These are phyloP conservation scores for Wallacemonas sp. DNA, from an alignment of 208 protist genomes.

Conservation along the genomic window DNA sequence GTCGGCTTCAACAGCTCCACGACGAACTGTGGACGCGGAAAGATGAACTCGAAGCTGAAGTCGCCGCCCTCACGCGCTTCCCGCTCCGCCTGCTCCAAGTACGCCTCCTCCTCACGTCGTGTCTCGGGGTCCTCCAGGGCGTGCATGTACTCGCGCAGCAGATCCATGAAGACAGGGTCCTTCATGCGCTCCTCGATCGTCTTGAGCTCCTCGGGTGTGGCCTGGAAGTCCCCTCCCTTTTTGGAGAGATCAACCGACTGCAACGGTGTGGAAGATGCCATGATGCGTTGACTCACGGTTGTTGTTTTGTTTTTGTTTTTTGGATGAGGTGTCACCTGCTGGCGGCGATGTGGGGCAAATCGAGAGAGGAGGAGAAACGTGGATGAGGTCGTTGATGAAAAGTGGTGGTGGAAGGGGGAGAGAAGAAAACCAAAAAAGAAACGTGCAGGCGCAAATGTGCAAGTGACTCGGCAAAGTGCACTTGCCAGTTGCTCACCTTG, in stretches of 20 bases:
- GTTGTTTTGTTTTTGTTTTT: slow-evolving; percentile 21
- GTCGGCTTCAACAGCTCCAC: slow-evolving; percentile 80
- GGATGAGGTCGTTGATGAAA: no score
- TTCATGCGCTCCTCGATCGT: slow-evolving; percentile 86
- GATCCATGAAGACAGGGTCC: slow-evolving; percentile 86
- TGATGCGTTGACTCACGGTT: no score
- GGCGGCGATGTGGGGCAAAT: no score
- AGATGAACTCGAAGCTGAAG: slow-evolving; percentile 92
- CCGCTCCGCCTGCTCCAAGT: slow-evolving; percentile 84
- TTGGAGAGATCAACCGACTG: slow-evolving; percentile 60
- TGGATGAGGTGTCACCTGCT: not conserved
- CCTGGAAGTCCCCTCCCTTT: slow-evolving; percentile 40
- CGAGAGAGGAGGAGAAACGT: no score
- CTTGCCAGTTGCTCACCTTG: no score
- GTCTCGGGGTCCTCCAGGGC: slow-evolving; percentile 86
- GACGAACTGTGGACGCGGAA: slow-evolving; percentile 74
- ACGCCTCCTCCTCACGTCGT: slow-evolving; percentile 86
- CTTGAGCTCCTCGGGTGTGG: slow-evolving; percentile 76
- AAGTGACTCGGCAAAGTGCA: no score
- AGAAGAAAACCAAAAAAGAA: not conserved
- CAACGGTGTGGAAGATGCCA: slow-evolving; percentile 40
- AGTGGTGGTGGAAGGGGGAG: no score
- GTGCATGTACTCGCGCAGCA: slow-evolving; percentile 90
- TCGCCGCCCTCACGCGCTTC: slow-evolving; percentile 85
- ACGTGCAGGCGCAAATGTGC: not conserved